These are phyloP conservation scores for Pythium monospermum DNA, from an alignment of 352 stramenopile genomes.

Conservation along the genomic window DNA sequence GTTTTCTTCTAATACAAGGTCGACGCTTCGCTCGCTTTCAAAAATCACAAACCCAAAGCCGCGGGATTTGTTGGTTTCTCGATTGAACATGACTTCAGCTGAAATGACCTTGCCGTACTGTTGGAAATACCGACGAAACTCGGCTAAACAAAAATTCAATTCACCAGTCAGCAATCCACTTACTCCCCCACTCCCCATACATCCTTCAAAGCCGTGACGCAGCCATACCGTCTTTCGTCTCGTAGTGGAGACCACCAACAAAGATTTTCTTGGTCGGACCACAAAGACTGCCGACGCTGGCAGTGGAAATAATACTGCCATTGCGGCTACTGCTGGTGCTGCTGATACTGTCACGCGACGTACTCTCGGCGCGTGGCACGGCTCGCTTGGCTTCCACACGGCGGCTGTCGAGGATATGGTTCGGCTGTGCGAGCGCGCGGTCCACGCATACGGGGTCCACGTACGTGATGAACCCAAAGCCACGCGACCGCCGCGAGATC, in stretches of 20 bases:
- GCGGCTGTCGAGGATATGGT: constrained; percentile 88
- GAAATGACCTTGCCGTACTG: constrained; percentile 88
- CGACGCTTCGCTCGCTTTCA: constrained; percentile 53
- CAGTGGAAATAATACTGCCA: constrained; percentile 48
- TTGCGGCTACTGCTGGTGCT: constrained; percentile 49
- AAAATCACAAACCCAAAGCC: constrained; percentile 94
- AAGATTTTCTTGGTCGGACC: constrained; percentile 92
- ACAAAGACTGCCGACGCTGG: constrained; percentile 46
- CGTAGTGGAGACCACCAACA: constrained; percentile 90
- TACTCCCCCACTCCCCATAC: constrained; percentile 88
- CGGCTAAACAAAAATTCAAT: no score
- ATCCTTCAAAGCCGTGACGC: no score
- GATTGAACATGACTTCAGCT: constrained; percentile 92
- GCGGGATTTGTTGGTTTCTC: constrained; percentile 85
- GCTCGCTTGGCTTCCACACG: constrained; percentile 90
- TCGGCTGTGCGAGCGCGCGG: constrained; percentile 82
- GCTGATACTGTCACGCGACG: constrained; percentile 47
- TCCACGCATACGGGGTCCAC: constrained; percentile 85
- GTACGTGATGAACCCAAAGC: constrained; percentile 94
- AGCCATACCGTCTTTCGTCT: constrained; percentile 89
- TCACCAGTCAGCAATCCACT: no score
- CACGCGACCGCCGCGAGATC: constrained; percentile 86
- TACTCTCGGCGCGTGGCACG: constrained; percentile 83
- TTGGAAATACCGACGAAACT: constrained; percentile 91
- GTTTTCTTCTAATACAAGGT: constrained; percentile 45